phyloP scores from a whole-genome alignment of 2,329 filamentous ascomycete genomes.

The Talaromyces rugulosus region DNA sequence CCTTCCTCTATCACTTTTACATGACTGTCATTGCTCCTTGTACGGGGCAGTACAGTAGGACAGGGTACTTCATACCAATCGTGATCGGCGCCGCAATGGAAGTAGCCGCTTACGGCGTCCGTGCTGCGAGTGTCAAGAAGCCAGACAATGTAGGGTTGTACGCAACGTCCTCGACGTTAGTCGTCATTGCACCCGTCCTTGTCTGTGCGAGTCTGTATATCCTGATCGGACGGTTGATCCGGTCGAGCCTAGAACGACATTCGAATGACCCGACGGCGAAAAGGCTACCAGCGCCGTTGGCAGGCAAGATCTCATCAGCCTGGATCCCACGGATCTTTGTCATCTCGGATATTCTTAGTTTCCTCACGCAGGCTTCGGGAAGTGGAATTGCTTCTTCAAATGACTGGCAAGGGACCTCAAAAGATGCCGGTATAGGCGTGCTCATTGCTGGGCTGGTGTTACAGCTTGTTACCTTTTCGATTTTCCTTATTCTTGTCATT shows the following conservation, averaged over 20 bases:
- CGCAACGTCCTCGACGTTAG: constrained; percentile 36
- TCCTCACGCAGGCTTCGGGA: constrained; percentile 44
- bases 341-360: constrained; percentile 42
- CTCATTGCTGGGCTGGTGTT: constrained; percentile 42
- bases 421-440: constrained; percentile 37
- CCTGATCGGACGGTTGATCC: constrained; percentile 47
- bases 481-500: constrained; percentile 40
- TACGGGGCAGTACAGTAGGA: constrained; percentile 25
- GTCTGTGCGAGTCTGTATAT: constrained; percentile 51
- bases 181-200: constrained; percentile 49
- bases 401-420: constrained; percentile 41
- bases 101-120: constrained; percentile 40
- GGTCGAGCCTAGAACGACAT: not conserved
- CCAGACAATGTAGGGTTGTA: constrained; percentile 35
- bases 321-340: constrained; percentile 47
- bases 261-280: not conserved
- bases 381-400: constrained; percentile 41
- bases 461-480: constrained; percentile 39
- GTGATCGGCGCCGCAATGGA: constrained; percentile 36
- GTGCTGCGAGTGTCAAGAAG: constrained; percentile 35
- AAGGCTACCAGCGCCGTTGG: constrained; percentile 12
- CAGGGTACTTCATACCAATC: constrained; percentile 40
- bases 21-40: constrained; percentile 41
- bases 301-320: constrained; percentile 34
- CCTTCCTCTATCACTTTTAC: constrained; percentile 38